These are phyloP conservation scores for Tetrastigma voinierianum DNA, from an alignment of 164 flowering plant species.

Conservation along the genomic window DNA sequence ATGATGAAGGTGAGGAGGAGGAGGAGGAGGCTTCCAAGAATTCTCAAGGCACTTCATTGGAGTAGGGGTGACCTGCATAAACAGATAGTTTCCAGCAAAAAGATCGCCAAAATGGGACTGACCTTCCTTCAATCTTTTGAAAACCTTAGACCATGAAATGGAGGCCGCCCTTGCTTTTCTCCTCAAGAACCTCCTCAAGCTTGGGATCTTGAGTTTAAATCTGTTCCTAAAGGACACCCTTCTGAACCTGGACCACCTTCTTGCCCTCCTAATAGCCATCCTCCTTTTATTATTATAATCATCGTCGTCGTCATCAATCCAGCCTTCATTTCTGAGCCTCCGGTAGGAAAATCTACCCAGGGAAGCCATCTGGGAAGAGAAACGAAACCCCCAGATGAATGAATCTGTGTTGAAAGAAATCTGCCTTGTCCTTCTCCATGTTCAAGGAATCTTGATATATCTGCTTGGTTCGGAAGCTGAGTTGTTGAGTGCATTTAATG, in stretches of 20 bases:
- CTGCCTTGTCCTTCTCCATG: background rate
- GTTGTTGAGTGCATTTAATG: slow-evolving; percentile 22
- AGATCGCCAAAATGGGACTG: slow-evolving; percentile 63
- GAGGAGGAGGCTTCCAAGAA: slow-evolving; percentile 14
- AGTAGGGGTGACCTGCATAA: slow-evolving; percentile 67
- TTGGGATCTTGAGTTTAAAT: slow-evolving; percentile 34
- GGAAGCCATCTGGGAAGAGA: background rate
- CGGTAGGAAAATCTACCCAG: slow-evolving; percentile 26
- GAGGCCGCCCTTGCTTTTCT: slow-evolving; percentile 28
- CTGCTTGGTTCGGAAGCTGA: slow-evolving; percentile 2
- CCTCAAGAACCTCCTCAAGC: slow-evolving; percentile 43
- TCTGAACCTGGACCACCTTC: slow-evolving; percentile 22
- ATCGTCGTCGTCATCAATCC: slow-evolving; percentile 17
- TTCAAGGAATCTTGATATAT: background rate
- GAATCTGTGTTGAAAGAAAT: background rate
- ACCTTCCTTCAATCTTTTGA: slow-evolving; percentile 66
- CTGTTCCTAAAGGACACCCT: slow-evolving; percentile 27
- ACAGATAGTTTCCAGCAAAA: slow-evolving; percentile 79
- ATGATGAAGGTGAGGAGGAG: slow-evolving; percentile 21
- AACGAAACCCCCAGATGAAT: background rate
- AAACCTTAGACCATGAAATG: slow-evolving; percentile 31
- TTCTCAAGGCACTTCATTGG: slow-evolving; percentile 28
- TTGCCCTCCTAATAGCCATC: slow-evolving; percentile 4
- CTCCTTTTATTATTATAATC: slow-evolving; percentile 1
- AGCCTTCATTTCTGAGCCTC: slow-evolving; percentile 21